Base-by-base conservation (phyloP, 2,329 filamentous ascomycete species). In the Penicillium sp. region DNA sequence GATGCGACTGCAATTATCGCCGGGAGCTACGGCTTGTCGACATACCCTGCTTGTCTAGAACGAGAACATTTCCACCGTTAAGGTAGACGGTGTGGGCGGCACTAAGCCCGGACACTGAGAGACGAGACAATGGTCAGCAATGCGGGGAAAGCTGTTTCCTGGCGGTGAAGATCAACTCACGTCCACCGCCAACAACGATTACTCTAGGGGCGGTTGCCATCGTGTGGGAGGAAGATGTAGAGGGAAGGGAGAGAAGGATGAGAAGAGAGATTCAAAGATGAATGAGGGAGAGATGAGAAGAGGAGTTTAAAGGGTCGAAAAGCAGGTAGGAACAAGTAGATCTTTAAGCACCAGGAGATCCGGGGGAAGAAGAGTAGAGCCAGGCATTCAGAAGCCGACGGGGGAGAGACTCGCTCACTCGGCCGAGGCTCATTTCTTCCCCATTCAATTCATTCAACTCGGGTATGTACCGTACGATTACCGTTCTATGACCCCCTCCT, bases 31-130 rank as follows among this genome's bases (percentile, higher is more conserved):
- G n/a, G n/a, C n/a, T n/a, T n/a, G n/a, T n/a, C n/a, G n/a, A n/a
- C n/a, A n/a, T n/a, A n/a, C n/a, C 90, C 81, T 98, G 94, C 84
- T 98, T 98, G 75, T 98, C 93, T 55, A 98, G 83, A 58, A 98
- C 85, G 55, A 95, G 75, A 54, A 98, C 90, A 75, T 97, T 98
- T 67, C 93, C 93, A 66, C 93, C 93, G 62, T 88, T 86, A 47
- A 97, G 81, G 73, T 97, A 97, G 75, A 98, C 87, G 69, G 93
- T 97, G 75, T 98, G 93, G 61, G 93, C 93, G 71, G 93, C 93
- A 76, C 89, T 95, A 71, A 98, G 79, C 72, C 93, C 93, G 72
- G 93, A 96, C 72, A 98, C 93, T 96, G 57, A 56, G 49, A 48
- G 46, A n/a, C n/a, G n/a, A n/a, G n/a, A n/a, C n/a, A n/a, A n/a